These are phyloP conservation scores for Castanea crenata DNA, from an alignment of 306 rosid genomes.

Conservation along the genomic window DNA sequence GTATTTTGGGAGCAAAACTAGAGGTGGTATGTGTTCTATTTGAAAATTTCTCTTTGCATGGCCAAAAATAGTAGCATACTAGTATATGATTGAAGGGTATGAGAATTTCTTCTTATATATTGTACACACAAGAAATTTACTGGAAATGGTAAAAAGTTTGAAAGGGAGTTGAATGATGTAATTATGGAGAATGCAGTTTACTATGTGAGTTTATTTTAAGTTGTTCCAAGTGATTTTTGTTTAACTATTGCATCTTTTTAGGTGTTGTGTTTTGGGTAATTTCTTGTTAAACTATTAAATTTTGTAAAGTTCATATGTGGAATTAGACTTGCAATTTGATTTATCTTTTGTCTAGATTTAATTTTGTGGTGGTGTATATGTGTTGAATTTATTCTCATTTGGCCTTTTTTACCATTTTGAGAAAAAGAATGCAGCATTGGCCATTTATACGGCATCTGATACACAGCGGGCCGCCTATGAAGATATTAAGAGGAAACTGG, in stretches of 20 bases:
- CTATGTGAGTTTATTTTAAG: background rate
- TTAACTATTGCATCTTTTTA: background rate
- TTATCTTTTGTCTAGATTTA: background rate
- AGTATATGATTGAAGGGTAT: too few species aligned
- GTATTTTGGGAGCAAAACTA: too few species aligned
- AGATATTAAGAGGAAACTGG: conserved; percentile 65
- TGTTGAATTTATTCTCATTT: background rate
- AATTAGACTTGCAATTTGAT: background rate
- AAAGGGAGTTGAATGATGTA: too few species aligned
- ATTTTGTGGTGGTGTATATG: background rate
- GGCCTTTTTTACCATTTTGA: conserved; percentile 2
- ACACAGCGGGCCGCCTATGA: conserved; percentile 29
- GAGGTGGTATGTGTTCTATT: too few species aligned
- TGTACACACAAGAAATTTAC: too few species aligned
- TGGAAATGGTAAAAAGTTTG: too few species aligned
- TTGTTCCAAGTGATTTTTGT: background rate
- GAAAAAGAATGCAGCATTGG: conserved; percentile 19
- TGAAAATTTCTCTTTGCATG: too few species aligned
- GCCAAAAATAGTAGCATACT: background rate
- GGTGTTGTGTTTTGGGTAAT: background rate
- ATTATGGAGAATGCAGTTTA: too few species aligned
- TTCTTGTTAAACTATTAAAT: background rate
- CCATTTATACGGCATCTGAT: conserved; percentile 20
- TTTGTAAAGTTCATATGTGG: background rate
- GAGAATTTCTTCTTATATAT: too few species aligned